These are phyloP conservation scores for Elymus sibiricus DNA, from an alignment of 176 grass and related monocot species.

Conservation along the genomic window DNA sequence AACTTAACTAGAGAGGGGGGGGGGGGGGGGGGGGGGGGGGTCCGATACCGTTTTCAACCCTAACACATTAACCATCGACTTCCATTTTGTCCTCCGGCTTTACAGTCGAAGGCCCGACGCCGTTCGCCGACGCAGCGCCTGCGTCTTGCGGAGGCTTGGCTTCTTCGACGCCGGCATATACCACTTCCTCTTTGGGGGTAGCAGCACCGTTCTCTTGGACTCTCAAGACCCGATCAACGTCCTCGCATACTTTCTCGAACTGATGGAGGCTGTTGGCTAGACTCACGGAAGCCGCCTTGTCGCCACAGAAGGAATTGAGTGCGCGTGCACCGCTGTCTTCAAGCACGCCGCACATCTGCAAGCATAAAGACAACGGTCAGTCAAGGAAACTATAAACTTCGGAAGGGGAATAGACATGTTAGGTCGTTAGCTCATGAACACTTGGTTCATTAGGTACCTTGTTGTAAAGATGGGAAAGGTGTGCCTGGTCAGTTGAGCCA, in stretches of 20 bases:
- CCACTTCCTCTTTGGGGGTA: constrained; percentile 18
- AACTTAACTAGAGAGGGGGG: too few relatives aligned
- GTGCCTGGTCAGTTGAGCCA: constrained; percentile 30
- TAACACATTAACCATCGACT: background rate
- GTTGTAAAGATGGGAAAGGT: constrained; percentile 74
- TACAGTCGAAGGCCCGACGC: background rate
- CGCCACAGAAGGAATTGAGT: constrained; percentile 63
- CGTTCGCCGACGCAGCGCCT: background rate
- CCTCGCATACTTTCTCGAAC: constrained; percentile 53
- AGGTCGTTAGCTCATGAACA: background rate
- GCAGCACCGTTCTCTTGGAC: constrained; percentile 25
- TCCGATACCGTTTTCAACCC: too few relatives aligned
- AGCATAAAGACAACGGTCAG: background rate
- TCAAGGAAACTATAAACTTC: background rate
- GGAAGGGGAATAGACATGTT: background rate
- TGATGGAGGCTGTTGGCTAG: constrained; percentile 54
- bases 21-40: too few relatives aligned
- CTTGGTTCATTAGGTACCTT: constrained; percentile 45
- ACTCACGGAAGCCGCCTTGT: constrained; percentile 42
- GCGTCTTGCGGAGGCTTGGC: background rate
- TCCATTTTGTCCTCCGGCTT: constrained; percentile 26
- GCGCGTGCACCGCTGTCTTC: constrained; percentile 51
- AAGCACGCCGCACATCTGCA: constrained; percentile 77
- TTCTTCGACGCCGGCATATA: constrained; percentile 4
- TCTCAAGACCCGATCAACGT: constrained; percentile 38